Evolutionary conservation across 2,329 filamentous ascomycete genomes (phyloP).

Genomic region (Alternaria triticimaculans): DNA sequence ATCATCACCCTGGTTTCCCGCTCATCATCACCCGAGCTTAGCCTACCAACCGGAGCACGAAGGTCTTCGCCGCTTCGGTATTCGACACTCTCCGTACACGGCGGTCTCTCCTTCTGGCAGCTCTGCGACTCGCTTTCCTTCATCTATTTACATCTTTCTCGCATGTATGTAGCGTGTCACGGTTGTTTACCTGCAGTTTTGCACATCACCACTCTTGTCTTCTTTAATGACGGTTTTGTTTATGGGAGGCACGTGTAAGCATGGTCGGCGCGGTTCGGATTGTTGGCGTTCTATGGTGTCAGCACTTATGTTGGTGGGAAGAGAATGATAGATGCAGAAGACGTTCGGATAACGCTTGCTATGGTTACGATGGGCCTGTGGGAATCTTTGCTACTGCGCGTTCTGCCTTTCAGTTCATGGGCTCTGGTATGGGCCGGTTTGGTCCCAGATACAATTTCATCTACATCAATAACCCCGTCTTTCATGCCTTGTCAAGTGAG

Average conservation of each 20-base stretch:
- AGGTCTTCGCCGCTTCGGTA: background rate
- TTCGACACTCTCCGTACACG: background rate
- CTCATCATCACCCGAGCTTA: conserved; percentile 10
- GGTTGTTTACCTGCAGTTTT: conserved; percentile 13
- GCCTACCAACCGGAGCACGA: conserved; percentile 6
- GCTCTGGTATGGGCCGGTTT: background rate
- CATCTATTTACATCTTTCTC: background rate
- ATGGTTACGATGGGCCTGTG: background rate
- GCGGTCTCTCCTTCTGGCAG: background rate
- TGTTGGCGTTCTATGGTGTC: conserved; percentile 12
- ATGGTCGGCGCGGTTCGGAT: conserved; percentile 15
- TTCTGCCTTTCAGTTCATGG: background rate
- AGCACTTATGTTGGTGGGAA: conserved; percentile 3
- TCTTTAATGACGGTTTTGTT: conserved; percentile 11
- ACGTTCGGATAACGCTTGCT: conserved; percentile 3
- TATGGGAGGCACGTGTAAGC: conserved; percentile 6
- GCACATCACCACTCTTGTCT: conserved; percentile 17
- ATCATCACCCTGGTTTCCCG: conserved; percentile 26
- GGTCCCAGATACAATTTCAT: conserved; percentile 9
- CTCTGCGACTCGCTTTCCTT: background rate
- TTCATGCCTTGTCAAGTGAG: background rate
- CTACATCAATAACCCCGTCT: background rate
- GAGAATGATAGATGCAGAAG: conserved; percentile 6
- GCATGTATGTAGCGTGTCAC: conserved; percentile 8
- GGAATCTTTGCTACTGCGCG: background rate